Percentiles rank a stretch among this genome's conserved stretches.
Conservation (phyloP, 306 rosid genomes). For the Cucumis cinereus region DNA sequence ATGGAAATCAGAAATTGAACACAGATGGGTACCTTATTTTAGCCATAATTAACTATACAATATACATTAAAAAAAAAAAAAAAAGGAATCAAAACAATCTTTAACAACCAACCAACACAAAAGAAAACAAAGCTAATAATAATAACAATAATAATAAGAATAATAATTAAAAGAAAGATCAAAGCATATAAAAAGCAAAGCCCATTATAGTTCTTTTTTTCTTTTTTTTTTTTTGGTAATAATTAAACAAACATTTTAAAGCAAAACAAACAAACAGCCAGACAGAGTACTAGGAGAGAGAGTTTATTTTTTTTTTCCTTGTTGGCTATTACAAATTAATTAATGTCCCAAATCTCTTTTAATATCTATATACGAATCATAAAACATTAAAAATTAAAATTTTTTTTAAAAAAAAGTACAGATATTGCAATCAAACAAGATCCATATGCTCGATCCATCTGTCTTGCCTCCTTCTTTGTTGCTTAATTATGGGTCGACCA, state of each 20-base stretch:
- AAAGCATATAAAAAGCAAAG: neutral
- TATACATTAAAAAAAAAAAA: neutral
- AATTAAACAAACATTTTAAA: constrained; percentile 1
- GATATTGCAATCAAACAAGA: constrained; percentile 8
- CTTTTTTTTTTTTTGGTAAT: too few species aligned
- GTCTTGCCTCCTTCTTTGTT: neutral
- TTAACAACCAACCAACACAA: neutral
- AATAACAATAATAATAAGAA: neutral
- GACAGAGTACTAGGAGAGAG: constrained; percentile 5
- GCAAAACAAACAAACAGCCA: constrained; percentile 1
- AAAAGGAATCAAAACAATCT: neutral
- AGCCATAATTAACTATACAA: neutral
- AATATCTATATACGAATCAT: constrained; percentile 9
- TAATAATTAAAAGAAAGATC: neutral
- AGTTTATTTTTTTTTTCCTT: constrained; percentile 2
- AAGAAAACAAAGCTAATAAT: neutral
- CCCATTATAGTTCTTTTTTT: constrained; percentile 1
- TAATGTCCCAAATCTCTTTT: constrained; percentile 12
- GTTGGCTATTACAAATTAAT: constrained; percentile 11
- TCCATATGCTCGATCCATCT: constrained; percentile 1
- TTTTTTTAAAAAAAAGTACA: too few species aligned
- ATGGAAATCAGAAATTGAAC: neutral
- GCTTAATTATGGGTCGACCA: constrained; percentile 2
- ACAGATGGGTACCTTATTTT: neutral
- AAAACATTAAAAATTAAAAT: neutral